Evolutionary conservation across 257 asterid species (phyloP).

Genomic region (Jaltomata sinuosa): DNA sequence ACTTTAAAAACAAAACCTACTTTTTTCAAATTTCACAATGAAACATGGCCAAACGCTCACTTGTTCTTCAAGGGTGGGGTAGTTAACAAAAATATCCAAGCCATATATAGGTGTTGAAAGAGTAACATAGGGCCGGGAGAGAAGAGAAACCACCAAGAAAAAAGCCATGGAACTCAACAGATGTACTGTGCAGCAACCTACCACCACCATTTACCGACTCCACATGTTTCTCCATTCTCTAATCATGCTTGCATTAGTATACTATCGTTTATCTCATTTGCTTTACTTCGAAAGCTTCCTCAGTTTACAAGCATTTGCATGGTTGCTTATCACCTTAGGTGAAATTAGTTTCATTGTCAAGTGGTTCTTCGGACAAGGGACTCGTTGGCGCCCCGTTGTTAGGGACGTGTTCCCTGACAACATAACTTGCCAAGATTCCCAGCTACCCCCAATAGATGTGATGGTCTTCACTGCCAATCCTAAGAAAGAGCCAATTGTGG

Average conservation of each 20-base stretch:
- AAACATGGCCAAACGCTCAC: too few species aligned
- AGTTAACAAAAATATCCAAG: not conserved
- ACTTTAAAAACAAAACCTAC: too few species aligned
- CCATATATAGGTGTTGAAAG: not conserved
- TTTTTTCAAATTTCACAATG: too few species aligned
- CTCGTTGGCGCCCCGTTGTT: slow-evolving; percentile 37
- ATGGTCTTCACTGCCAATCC: slow-evolving; percentile 62
- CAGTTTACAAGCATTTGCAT: not conserved
- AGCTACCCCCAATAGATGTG: slow-evolving; percentile 47
- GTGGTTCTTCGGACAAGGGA: slow-evolving; percentile 46
- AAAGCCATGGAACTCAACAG: not conserved
- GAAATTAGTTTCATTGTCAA: slow-evolving; percentile 29
- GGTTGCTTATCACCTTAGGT: slow-evolving; percentile 10
- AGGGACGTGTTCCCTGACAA: slow-evolving; percentile 34
- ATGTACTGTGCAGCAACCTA: not conserved
- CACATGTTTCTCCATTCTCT: not conserved
- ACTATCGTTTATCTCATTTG: not conserved
- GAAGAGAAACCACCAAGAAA: not conserved
- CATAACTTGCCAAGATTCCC: slow-evolving; percentile 19
- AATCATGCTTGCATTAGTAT: not conserved
- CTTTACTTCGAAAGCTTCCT: not conserved
- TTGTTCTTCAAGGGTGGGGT: too few species aligned
- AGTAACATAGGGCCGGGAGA: not conserved
- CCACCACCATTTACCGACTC: not conserved
- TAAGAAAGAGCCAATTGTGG: slow-evolving; percentile 39